A percentile compares a stretch with the other conserved stretches of the same genome.
These are phyloP conservation scores for Fusarium sp. DNA, from an alignment of 2,329 filamentous ascomycete genomes.

Conservation along the genomic window DNA sequence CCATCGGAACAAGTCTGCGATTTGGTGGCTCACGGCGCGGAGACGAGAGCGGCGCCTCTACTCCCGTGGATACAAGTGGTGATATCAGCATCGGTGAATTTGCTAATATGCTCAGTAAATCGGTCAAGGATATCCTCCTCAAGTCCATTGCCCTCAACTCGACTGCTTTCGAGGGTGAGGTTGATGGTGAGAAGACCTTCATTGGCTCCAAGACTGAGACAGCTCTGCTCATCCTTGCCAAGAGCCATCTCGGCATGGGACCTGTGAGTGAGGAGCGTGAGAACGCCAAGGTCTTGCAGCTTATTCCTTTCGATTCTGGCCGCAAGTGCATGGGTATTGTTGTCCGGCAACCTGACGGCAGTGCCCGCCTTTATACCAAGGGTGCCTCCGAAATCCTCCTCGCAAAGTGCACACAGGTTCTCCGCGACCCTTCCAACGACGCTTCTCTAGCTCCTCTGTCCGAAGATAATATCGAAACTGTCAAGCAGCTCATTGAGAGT, in stretches of 20 bases:
- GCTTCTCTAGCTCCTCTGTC: slow-evolving; percentile 59
- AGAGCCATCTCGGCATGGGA: slow-evolving; percentile 74
- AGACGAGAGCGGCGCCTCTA: slow-evolving; percentile 44
- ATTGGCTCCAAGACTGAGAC: slow-evolving; percentile 85
- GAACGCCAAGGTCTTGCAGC: slow-evolving; percentile 69
- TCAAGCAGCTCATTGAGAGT: slow-evolving; percentile 76
- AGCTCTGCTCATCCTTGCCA: slow-evolving; percentile 76
- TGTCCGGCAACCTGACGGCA: slow-evolving; percentile 62
- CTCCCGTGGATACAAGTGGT: slow-evolving; percentile 46
- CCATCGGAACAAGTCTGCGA: slow-evolving; percentile 65
- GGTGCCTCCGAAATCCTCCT: slow-evolving; percentile 75
- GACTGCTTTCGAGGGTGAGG: slow-evolving; percentile 80
- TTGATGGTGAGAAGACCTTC: slow-evolving; percentile 73
- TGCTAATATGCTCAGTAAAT: slow-evolving; percentile 57
- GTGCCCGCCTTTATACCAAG: slow-evolving; percentile 70
- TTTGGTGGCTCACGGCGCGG: slow-evolving; percentile 60
- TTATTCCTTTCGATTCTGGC: slow-evolving; percentile 80
- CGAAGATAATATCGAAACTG: slow-evolving; percentile 63
- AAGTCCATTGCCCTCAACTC: slow-evolving; percentile 75
- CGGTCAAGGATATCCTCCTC: slow-evolving; percentile 65
- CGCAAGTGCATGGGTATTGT: slow-evolving; percentile 79
- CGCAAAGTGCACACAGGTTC: slow-evolving; percentile 63
- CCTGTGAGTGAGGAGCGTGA: slow-evolving; percentile 73
- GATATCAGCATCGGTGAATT: slow-evolving; percentile 62
- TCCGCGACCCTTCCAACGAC: slow-evolving; percentile 62